Evolutionary conservation across 345 rosid genomes (phyloP).

Genomic region (Odontarrhena argentea): DNA sequence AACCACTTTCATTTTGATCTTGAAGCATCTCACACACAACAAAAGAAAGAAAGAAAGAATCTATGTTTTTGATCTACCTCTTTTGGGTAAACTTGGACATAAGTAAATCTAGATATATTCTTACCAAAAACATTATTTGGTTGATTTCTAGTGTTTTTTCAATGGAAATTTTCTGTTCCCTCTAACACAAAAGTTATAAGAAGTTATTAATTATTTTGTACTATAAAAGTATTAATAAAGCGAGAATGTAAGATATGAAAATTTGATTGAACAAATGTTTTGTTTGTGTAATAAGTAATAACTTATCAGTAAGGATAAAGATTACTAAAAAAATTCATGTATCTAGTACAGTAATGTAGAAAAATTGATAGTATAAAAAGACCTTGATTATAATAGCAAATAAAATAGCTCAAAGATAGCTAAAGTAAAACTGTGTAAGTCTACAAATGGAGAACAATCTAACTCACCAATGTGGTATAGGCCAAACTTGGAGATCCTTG

Average conservation of each 20-base stretch:
- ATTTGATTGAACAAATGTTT: not conserved
- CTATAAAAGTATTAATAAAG: no score
- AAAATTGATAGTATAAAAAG: constrained; percentile 18
- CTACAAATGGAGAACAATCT: constrained; percentile 35
- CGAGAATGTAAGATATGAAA: not conserved
- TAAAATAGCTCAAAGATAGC: constrained; percentile 4
- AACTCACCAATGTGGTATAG: constrained; percentile 24
- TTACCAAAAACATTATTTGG: no score
- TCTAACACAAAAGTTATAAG: no score
- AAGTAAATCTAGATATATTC: no score
- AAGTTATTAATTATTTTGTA: no score
- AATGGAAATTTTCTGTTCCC: no score
- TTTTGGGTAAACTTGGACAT: no score
- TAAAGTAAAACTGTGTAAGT: constrained; percentile 34
- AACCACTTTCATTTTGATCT: no score
- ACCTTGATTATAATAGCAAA: constrained; percentile 25
- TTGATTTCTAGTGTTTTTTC: no score
- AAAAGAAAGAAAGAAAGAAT: no score
- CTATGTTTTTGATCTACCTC: no score
- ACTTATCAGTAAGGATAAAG: constrained; percentile 5
- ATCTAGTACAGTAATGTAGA: constrained; percentile 6
- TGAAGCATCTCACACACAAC: no score
- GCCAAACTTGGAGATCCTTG: constrained; percentile 23
- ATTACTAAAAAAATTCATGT: constrained; percentile 7
- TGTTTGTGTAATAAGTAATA: not conserved